Evolutionary conservation across 805 yeast species (phyloP), one percentile per base, ranked within the genome.

Genomic region (Saccharomycodes ludwigii): DNA sequence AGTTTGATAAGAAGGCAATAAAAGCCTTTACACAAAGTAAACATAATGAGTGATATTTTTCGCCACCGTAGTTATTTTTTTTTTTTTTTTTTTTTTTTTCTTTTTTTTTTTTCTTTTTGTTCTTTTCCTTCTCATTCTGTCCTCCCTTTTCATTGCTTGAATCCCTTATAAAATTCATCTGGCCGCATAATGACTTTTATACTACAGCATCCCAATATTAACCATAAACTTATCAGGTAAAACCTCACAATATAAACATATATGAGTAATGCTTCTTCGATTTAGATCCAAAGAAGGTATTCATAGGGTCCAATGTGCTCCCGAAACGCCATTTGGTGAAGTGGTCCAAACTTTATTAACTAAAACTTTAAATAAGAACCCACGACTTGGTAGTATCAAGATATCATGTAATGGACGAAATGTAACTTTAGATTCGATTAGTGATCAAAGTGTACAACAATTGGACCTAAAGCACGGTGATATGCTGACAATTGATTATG

Each of bases 221-320:
- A n/a, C n/a, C n/a, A n/a, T n/a, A n/a, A n/a, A n/a, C n/a, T n/a
- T n/a, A n/a, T n/a, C n/a, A n/a, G n/a, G n/a, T n/a, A n/a, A 5
- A 4, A 15, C 21, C 25, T 18, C 17, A 8, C 21, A 17, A 21
- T 13, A 29, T 9, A 15, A 14, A 29, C 6, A 18, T 11, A 26
- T n/a, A 20, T 16, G 18, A 2, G 26, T 15, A 4, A 54, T 55
- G 84, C 70, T 86, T 42, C 58, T 80, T 15, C 64, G 98, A 47
- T 83, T 91, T 56, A 68, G 95, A 47, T 65, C 91, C 18, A 82
- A 72, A 46, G 80, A 81, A 42, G 97, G 97, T 6, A 77, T 74
- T 69, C 73, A 71, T 50, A 68, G 97, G 33, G 66, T 81, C 21
- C 50, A 59, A 17, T 71, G 69, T 18, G 71, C 71, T 17, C 55